Base-by-base conservation (phyloP, 2,329 filamentous ascomycete genomes). In the Berkeleyomyces rouxiae region DNA sequence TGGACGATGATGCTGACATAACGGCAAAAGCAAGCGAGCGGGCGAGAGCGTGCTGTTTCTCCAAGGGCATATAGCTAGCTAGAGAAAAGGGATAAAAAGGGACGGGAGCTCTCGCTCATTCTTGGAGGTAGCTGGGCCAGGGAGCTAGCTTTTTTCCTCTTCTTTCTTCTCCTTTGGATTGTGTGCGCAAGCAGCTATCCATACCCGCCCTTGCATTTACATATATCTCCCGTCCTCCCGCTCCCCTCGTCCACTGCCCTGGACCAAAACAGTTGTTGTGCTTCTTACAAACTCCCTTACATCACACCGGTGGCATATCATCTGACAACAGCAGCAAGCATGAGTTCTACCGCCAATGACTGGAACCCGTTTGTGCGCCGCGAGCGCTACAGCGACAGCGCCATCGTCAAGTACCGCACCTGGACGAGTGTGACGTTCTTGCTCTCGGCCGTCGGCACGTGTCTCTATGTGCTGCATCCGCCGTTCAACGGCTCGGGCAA, bases 331-430 rank as follows among this genome's bases (percentile, higher is more conserved):
- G 31, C 16, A 33, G 6, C 51, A 31, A 59, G 33, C 59, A 59
- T 53, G 37, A 59, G 59, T 43, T 59, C 59, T 44, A 59, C 58
- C 46, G 3, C 51, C 55, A 58, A 44, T 37, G 61, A 63, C 37
- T 66, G 88, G 85, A 93, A 93, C 72, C 88, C 88, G 37, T 93
- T 93, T 74, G 77, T 80, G 65, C 84, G 79, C 73, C 83, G 83
- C 69, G 86, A 90, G 65, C 78, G 81, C 16, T 84, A 89, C 70
- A 78, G 78, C 65, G 72, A 75, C 39, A 76, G 77, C 66, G 78
- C 83, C 59, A 76, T 96, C 68, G 76, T 82, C 67, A 77, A 82
- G 43, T 93, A 93, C 80, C 90, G 89, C 73, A 74, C 90, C 71
- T 75, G 90, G 66, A 88, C 88, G 3, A 79, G 85, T 51, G 65